Conservation (phyloP, 2,329 filamentous ascomycete genomes). For the Aspergillus intermedius region DNA sequence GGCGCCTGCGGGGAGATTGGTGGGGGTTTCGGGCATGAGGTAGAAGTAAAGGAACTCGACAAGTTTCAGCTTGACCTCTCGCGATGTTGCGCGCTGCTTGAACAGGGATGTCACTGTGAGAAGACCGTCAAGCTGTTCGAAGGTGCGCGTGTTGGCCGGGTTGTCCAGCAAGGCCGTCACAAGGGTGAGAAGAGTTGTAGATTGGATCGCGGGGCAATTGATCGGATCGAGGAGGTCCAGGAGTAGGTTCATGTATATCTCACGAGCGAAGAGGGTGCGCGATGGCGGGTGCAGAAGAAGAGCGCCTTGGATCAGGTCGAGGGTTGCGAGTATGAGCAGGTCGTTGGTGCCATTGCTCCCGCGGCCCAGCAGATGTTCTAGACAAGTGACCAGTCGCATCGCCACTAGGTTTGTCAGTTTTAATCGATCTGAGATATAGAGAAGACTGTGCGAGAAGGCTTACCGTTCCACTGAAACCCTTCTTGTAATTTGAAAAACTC, state of each 20-base stretch:
- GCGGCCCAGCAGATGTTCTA: slow-evolving; percentile 80
- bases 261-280: slow-evolving; percentile 75
- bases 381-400: slow-evolving; percentile 73
- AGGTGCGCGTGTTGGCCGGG: slow-evolving; percentile 81
- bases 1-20: slow-evolving; percentile 21
- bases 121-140: slow-evolving; percentile 86
- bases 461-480: slow-evolving; percentile 92
- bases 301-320: slow-evolving; percentile 83
- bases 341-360: slow-evolving; percentile 77
- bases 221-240: slow-evolving; percentile 89
- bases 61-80: slow-evolving; percentile 90
- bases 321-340: slow-evolving; percentile 75
- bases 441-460: neutral
- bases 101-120: slow-evolving; percentile 88
- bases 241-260: slow-evolving; percentile 93
- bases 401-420: slow-evolving; percentile 51
- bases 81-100: slow-evolving; percentile 75
- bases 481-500: slow-evolving; percentile 97
- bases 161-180: slow-evolving; percentile 82
- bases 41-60: slow-evolving; percentile 98
- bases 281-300: slow-evolving; percentile 86
- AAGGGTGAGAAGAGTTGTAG: slow-evolving; percentile 79
- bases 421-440: neutral
- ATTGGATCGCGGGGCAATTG: slow-evolving; percentile 89
- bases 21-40: slow-evolving; percentile 79